A percentile compares a stretch with the other conserved stretches of the same genome.
phyloP scores from a whole-genome alignment of 306 rosid genomes.

The Fragaria ananassa region DNA sequence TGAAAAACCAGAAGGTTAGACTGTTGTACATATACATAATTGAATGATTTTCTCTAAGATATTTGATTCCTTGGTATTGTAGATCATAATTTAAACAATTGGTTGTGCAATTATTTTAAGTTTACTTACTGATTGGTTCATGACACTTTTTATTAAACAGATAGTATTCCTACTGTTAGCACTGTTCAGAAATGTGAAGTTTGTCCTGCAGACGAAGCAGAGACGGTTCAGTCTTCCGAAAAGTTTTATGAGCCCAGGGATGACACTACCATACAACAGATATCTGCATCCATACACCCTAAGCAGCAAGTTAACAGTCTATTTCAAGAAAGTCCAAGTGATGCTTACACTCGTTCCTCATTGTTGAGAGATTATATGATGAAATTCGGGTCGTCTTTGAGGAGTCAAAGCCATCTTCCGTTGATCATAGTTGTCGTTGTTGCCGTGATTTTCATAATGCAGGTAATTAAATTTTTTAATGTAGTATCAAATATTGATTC shows the following conservation, averaged over 20 bases:
- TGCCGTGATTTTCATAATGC: slow-evolving; percentile 82
- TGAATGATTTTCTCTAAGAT: slow-evolving; percentile 10
- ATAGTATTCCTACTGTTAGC: slow-evolving; percentile 24
- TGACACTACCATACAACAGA: slow-evolving; percentile 18
- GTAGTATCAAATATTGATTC: slow-evolving; percentile 2
- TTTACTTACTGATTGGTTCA: neutral
- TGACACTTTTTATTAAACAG: slow-evolving; percentile 33
- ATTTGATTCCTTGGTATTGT: slow-evolving; percentile 20
- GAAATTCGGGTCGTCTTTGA: slow-evolving; percentile 51
- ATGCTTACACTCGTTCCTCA: slow-evolving; percentile 35
- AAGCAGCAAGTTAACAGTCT: slow-evolving; percentile 31
- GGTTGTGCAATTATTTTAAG: neutral
- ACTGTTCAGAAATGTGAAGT: slow-evolving; percentile 35
- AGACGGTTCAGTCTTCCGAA: slow-evolving; percentile 44
- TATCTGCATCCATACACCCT: slow-evolving; percentile 23
- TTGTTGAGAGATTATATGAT: slow-evolving; percentile 41
- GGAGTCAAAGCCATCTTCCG: slow-evolving; percentile 64
- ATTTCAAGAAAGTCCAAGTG: slow-evolving; percentile 36
- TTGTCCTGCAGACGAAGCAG: slow-evolving; percentile 36
- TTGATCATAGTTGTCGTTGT: slow-evolving; percentile 51
- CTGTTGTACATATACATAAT: slow-evolving; percentile 17
- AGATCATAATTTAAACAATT: neutral
- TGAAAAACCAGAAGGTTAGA: slow-evolving; percentile 52
- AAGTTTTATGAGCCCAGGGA: slow-evolving; percentile 38
- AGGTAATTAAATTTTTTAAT: slow-evolving; percentile 46